phyloP scores from a whole-genome alignment of 2,329 filamentous ascomycete species.

The Cadophora sp. region DNA sequence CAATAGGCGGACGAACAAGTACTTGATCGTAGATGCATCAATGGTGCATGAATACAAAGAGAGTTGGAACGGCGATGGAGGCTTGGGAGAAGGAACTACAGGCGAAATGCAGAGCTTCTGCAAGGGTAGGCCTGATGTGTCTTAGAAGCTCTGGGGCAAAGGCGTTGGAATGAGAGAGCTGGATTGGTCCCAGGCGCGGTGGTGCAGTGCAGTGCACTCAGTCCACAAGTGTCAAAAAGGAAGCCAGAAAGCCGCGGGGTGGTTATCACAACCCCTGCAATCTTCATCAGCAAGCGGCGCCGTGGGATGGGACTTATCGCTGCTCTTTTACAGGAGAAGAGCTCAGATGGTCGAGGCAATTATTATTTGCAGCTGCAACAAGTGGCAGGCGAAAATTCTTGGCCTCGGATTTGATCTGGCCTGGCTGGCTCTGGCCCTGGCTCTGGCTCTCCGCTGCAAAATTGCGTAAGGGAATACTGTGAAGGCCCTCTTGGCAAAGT shows the following conservation, averaged over 20 bases:
- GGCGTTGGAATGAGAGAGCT: not conserved
- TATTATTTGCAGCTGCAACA: conserved; percentile 10
- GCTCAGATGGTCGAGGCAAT: not conserved
- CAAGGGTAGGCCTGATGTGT: conserved; percentile 10
- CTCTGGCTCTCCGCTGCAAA: not conserved
- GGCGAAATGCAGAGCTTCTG: conserved; percentile 26
- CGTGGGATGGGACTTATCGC: conserved; percentile 30
- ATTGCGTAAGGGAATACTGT: too few relatives aligned
- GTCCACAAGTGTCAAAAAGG: conserved; percentile 27
- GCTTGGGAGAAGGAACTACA: conserved; percentile 22
- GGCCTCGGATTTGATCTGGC: not conserved
- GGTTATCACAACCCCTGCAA: conserved; percentile 41
- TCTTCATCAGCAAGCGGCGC: conserved; percentile 24
- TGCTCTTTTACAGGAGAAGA: conserved; percentile 6
- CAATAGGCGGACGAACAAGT: conserved; percentile 14
- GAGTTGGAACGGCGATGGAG: not conserved
- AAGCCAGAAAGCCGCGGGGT: conserved; percentile 29
- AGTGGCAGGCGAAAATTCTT: not conserved
- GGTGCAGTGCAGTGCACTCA: conserved; percentile 9
- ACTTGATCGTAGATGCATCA: conserved; percentile 17
- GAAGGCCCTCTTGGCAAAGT: not conserved
- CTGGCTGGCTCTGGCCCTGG: not conserved
- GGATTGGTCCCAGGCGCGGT: conserved; percentile 12
- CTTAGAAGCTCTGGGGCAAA: conserved; percentile 8
- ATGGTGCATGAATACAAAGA: conserved; percentile 21